Base-by-base conservation (phyloP, 1,284 basidiomycete species). In the Paramarasmius palmivorus region DNA sequence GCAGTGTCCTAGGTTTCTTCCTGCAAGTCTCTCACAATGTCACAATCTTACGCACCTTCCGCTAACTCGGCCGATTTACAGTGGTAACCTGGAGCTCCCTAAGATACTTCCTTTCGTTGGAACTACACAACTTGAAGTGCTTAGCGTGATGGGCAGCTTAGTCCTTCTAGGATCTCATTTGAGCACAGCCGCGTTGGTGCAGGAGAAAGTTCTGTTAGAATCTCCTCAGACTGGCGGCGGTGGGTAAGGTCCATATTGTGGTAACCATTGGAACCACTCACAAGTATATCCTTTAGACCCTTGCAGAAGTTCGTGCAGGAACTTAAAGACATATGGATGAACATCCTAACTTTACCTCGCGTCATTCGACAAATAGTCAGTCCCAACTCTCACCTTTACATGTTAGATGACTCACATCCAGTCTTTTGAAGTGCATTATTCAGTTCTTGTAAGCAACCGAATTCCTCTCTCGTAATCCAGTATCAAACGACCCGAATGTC, bases 1-100 rank as follows among this genome's bases (percentile, higher is more conserved):
- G 93, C 6, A 86, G 88, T 56, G 88, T 95, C 1, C 76, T 86
- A 3, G 93, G 93, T 0, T 95, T 94, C 70, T 94, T 92, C 63
- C 77, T 92, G 92, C 93, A 61, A 61, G 90, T 78, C 15, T 41
- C 34, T n/a, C 23, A 53, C n/a, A n/a, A n/a, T n/a, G n/a, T 23
- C 50, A 37, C 35, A 10, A 54, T 25, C 29, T n/a, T 53, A 52
- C 40, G 41, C 23, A 36, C 17, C 15, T 15, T 54, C 34, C 25
- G 20, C 26, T 22, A 32, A 26, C 49, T 14, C 35, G 35, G 49
- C 20, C 29, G 20, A 20, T n/a, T 39, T 19, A 2, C 49, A 88
- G 85, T 38, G 92, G 92, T 1, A 90, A 89, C 59, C 73, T 93
- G 29, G 80, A 93, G 63, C 77, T 94, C 23, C 82, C 84, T 1